Base-by-base conservation (phyloP, 140 eudicot species). In the Stevia rebaudiana region DNA sequence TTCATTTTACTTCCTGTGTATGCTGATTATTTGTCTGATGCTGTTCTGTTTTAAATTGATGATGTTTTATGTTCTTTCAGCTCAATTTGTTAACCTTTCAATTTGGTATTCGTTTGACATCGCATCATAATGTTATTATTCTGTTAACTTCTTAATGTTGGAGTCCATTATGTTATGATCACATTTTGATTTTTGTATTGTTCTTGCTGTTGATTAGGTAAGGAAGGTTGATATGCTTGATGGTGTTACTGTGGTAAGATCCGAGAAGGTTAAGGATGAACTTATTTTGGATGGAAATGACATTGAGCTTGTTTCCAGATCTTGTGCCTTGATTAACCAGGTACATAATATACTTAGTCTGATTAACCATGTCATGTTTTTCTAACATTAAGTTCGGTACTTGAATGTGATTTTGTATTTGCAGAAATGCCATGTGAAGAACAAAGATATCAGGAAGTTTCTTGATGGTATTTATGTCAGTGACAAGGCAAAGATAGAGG, bases 381-480 rank as follows among this genome's bases (percentile, higher is more conserved):
- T 28, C 3, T 1, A 28, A 28, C 33, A 35, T 0, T 35, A 0
- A 3, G 7, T 35, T 35, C 0, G 4, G 6, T 35, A 3, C 39
- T 35, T 35, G 39, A 35, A 35, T 17, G 11, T 18, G 55, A 6
- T 5, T 16, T 56, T 56, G 1, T 53, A n/a, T 47, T 3, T 39
- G 35, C 84, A 74, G 84, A 79, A 74, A 79, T 79, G 84, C 31
- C 84, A 79, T 33, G 84, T 79, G 21, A 79, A 79, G 68, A 79
- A 79, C 70, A 79, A 79, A 58, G 84, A 74, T 79, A 79, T 79
- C 70, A 56, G 84, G 40, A 79, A 79, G 75, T 79, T 79, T 59
- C 81, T 74, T 74, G 84, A 79, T 42, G 84, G 82, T 68, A 76
- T 73, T 24, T 81, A 81, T 36, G 86, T 81, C 22, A 81, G 82